phyloP scores from a whole-genome alignment of 805 yeast species.

The Nakazawaea anatomiae region DNA sequence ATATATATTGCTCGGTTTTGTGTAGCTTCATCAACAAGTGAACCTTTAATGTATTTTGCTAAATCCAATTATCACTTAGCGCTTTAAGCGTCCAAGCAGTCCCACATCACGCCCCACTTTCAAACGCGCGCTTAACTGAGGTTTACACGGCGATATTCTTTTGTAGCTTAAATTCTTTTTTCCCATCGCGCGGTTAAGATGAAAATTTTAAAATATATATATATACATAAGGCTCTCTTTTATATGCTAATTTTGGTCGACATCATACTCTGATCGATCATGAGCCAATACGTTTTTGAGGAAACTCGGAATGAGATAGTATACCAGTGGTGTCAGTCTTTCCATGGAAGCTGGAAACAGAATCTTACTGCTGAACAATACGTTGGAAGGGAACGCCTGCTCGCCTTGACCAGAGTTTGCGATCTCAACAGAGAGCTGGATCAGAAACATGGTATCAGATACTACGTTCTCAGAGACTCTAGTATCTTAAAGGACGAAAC shows the following conservation, averaged over 20 bases:
- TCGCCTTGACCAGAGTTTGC: conserved; percentile 16
- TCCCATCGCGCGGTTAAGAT: too few species aligned
- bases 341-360: conserved; percentile 21
- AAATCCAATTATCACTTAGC: too few species aligned
- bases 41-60: too few species aligned
- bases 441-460: conserved; percentile 18
- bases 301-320: conserved; percentile 14
- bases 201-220: too few species aligned
- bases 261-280: background rate
- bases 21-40: too few species aligned
- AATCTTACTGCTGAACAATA: conserved; percentile 18
- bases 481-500: background rate
- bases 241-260: background rate
- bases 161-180: too few species aligned
- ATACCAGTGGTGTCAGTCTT: conserved; percentile 16
- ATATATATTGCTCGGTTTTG: too few species aligned
- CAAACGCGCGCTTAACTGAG: too few species aligned
- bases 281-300: conserved; percentile 11
- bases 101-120: too few species aligned
- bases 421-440: conserved; percentile 15
- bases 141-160: too few species aligned
- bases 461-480: conserved; percentile 20
- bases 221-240: too few species aligned
- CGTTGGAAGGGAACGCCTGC: conserved; percentile 17
- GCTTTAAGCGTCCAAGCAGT: too few species aligned